Evolutionary conservation across 257 asterid genomes (phyloP), one percentile per base, ranked within the genome.

Genomic region (Forsythia suspensa): DNA sequence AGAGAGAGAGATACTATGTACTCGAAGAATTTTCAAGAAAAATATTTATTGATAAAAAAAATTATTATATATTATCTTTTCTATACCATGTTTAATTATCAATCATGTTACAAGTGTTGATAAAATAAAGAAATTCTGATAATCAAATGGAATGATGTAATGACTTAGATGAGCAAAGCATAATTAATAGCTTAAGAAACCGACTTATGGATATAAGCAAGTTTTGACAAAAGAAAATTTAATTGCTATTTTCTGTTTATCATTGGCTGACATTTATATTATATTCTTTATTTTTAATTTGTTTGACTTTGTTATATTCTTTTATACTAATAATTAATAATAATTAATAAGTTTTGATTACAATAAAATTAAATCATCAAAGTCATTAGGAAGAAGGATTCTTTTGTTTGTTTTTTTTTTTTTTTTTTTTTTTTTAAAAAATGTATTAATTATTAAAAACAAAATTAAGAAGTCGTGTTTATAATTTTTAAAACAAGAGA

Each of bases 141-240:
- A 16, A 75, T 74, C 77, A 76, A 81, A 46, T 40, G 84, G 80
- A 83, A 67, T 72, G 39, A 76, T 72, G 63, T 66, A 74, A 73
- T 80, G 90, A 84, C 88, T 87, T 83, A 69, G 73, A 73, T 39
- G 46, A 36, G 55, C 63, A 84, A 83, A 55, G 44, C 68, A 69
- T 83, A 72, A 81, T 63, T 39, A 79, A 80, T 73, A 73, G 81
- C 81, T 82, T 78, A 80, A 76, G 40, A 78, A 48, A 72, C 72
- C 71, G 74, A 41, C 71, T 78, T 84, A 80, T 80, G 41, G 79
- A 73, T 42, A 13, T 41, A 40, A 70, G 13, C 48, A 83, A 41
- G 70, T 74, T 80, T 52, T 85, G 84, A 86, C 83, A 67, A 75
- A 80, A 34, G 20, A 18, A 75, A 20, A 65, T 66, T 36, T 74